Conservation (phyloP, 2,329 filamentous ascomycete genomes). For the Amylocarpus encephaloides region DNA sequence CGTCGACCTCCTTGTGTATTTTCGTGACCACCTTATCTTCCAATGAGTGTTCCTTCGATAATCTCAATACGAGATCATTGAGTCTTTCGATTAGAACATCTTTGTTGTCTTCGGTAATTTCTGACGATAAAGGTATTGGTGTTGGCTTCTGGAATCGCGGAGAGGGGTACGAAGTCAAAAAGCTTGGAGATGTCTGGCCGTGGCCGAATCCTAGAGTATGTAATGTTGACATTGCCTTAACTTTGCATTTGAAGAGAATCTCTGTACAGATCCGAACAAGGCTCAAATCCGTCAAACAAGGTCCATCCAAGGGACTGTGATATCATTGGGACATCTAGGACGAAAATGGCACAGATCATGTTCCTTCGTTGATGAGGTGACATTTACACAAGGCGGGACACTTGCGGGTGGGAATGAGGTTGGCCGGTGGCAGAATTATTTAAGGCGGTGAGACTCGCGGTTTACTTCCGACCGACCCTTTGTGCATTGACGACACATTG, state of each 20-base stretch:
- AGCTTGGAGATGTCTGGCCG: background rate
- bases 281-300: background rate
- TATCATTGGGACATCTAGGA: background rate
- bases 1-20: conserved; percentile 34
- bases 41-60: conserved; percentile 26
- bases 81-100: conserved; percentile 32
- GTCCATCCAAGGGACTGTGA: background rate
- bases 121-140: background rate
- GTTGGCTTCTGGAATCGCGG: background rate
- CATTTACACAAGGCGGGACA: conserved; percentile 3
- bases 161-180: background rate
- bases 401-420: background rate
- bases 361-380: background rate
- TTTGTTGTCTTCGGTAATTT: conserved; percentile 27
- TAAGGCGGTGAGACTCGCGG: background rate
- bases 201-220: background rate
- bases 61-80: conserved; percentile 29
- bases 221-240: background rate
- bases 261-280: background rate
- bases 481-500: background rate
- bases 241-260: background rate
- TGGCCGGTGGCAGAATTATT: conserved; percentile 1
- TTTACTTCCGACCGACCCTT: background rate
- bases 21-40: conserved; percentile 27
- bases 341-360: too few species aligned